Percentiles rank a stretch among this genome's conserved stretches.
phyloP scores from a whole-genome alignment of 2,329 filamentous ascomycete genomes.

The Cladosporium colombiae region DNA sequence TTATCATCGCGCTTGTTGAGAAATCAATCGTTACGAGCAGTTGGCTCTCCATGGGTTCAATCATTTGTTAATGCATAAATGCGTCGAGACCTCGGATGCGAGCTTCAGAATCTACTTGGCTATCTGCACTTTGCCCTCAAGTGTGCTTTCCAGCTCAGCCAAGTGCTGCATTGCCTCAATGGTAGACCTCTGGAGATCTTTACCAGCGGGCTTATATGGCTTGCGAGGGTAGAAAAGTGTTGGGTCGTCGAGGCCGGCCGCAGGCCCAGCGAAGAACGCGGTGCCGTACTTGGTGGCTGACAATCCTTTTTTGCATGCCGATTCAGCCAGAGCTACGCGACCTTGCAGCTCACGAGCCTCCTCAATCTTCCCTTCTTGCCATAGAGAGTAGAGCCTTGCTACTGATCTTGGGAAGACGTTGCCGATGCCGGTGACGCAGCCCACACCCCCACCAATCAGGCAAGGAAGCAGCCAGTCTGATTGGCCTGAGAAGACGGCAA shows the following conservation, averaged over 20 bases:
- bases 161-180: constrained; percentile 25
- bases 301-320: constrained; percentile 67
- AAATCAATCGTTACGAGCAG: too few relatives aligned
- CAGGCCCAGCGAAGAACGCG: constrained; percentile 36
- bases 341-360: constrained; percentile 63
- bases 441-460: constrained; percentile 48
- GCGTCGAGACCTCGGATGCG: too few relatives aligned
- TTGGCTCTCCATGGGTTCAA: too few relatives aligned
- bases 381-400: constrained; percentile 60
- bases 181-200: constrained; percentile 39
- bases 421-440: constrained; percentile 54
- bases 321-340: constrained; percentile 65
- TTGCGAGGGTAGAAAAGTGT: constrained; percentile 22
- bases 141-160: constrained; percentile 21
- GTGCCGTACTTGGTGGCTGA: constrained; percentile 68
- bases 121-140: constrained; percentile 16
- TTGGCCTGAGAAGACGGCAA: constrained; percentile 67
- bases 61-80: too few relatives aligned
- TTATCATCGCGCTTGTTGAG: too few relatives aligned
- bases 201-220: constrained; percentile 22
- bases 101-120: too few relatives aligned
- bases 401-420: constrained; percentile 59
- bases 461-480: constrained; percentile 64
- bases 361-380: constrained; percentile 55
- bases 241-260: constrained; percentile 24